phyloP scores from a whole-genome alignment of 495 filamentous ascomycete species.

The Tuber calosporum region DNA sequence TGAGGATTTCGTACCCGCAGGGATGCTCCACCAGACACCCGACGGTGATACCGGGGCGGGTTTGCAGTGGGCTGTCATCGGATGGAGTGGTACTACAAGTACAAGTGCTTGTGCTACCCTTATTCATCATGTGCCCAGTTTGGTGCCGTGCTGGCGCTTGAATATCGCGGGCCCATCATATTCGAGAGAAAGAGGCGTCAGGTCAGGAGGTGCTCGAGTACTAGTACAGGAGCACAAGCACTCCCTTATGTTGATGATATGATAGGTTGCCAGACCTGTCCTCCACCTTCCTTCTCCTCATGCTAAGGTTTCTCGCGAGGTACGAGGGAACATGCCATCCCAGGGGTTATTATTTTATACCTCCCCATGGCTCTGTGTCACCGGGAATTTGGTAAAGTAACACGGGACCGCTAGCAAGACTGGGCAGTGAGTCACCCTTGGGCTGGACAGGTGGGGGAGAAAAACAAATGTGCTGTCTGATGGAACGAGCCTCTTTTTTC shows the following conservation, averaged over 20 bases:
- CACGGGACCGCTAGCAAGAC: background rate
- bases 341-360: background rate
- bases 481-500: background rate
- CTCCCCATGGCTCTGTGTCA: background rate
- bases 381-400: background rate
- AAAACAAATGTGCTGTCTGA: background rate
- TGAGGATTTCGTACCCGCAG: background rate
- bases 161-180: background rate
- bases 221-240: background rate
- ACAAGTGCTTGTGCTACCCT: background rate
- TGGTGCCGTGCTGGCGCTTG: background rate
- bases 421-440: background rate
- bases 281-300: background rate
- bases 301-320: background rate
- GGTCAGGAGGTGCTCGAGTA: background rate
- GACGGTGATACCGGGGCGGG: background rate
- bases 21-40: background rate
- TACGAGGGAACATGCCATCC: background rate
- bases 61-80: background rate
- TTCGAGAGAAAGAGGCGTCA: background rate
- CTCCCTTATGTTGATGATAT: background rate
- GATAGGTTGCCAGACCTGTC: background rate
- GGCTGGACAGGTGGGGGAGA: background rate
- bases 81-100: background rate
- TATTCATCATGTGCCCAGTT: background rate